Base-by-base conservation (phyloP, 495 filamentous ascomycete genomes). In the Trichoderma reesei region DNA sequence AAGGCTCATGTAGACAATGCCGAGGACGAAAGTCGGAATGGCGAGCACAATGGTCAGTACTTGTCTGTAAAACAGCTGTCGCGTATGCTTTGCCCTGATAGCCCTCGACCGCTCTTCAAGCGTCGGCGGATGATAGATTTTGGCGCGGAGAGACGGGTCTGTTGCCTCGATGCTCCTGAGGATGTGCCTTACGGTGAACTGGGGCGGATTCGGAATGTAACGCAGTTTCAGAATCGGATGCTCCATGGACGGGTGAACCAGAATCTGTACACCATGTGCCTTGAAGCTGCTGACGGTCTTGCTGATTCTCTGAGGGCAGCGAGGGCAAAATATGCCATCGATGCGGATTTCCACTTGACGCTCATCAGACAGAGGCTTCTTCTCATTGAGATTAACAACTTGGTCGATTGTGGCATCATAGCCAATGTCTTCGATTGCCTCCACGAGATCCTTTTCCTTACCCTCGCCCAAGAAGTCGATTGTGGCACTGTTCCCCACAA, bases 1-100 rank as follows among this genome's bases (percentile, higher is more conserved):
- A 0, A 97, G 82, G 61, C 79, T 88, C 92, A 96, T 97, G 75
- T 87, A 96, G 5, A 97, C 85, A 66, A 98, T 89, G 1, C 93
- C 93, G 65, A 98, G 88, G 41, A 95, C 70, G 69, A 98, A 92
- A 0, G 91, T 91, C 18, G 93, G 94, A 42, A 98, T 89, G 42
- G 88, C 88, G 34, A 87, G 79, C 14, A 86, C 71, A n/a, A 92
- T 74, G 16, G 89, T 86, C 66, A 96, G 79, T 3, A 88, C 66
- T 26, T 92, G 80, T 11, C 93, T 86, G 42, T 79, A 71, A 0
- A 88, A 73, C 46, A 92, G 79, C 16, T 83, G 79, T 14, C 74
- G 72, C 64, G 83, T 82, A 68, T 92, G 87, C 38, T 81, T 80
- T 3, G 78, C 73, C 65, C 88, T 87, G 67, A 93, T 90, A 34